Conservation (phyloP, 2,329 filamentous ascomycete species). For the Capronia coronata region DNA sequence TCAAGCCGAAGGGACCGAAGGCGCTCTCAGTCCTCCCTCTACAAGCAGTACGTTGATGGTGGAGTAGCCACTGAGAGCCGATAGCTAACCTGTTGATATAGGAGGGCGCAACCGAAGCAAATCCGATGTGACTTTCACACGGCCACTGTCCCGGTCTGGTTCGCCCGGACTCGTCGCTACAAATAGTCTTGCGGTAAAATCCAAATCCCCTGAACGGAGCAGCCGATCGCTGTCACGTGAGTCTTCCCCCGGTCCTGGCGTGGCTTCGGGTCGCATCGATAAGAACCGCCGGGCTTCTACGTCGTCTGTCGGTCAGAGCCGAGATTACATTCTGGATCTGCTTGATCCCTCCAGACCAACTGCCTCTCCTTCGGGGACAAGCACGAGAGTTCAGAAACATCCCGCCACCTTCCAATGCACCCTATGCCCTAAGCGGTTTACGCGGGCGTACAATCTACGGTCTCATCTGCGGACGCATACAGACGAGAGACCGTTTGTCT, state of each 20-base stretch:
- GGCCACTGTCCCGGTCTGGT: constrained; percentile 30
- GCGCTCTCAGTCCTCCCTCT: constrained; percentile 73
- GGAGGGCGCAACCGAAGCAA: constrained; percentile 54
- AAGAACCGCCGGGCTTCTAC: constrained; percentile 41
- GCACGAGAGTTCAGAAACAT: constrained; percentile 91
- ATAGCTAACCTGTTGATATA: constrained; percentile 31
- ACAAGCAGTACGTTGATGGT: constrained; percentile 7
- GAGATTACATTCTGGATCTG: constrained; percentile 79
- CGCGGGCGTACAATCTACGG: constrained; percentile 89
- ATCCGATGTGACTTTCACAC: constrained; percentile 45
- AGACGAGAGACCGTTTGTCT: constrained; percentile 94
- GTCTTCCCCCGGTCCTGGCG: constrained; percentile 34
- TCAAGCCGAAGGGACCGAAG: constrained; percentile 59
- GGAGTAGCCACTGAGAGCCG: background rate
- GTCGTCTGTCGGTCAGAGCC: constrained; percentile 47
- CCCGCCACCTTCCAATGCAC: constrained; percentile 94
- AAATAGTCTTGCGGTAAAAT: constrained; percentile 35
- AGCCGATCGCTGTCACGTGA: constrained; percentile 37
- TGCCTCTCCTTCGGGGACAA: constrained; percentile 47
- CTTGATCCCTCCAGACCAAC: constrained; percentile 80
- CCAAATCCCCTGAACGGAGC: constrained; percentile 38
- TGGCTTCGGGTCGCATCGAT: constrained; percentile 29
- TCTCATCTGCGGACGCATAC: constrained; percentile 95
- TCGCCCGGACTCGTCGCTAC: constrained; percentile 28
- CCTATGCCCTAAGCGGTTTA: constrained; percentile 92